phyloP scores from a whole-genome alignment of 2,329 filamentous ascomycete genomes.

The Ophiognomonia clavigignenti-juglandacearum region DNA sequence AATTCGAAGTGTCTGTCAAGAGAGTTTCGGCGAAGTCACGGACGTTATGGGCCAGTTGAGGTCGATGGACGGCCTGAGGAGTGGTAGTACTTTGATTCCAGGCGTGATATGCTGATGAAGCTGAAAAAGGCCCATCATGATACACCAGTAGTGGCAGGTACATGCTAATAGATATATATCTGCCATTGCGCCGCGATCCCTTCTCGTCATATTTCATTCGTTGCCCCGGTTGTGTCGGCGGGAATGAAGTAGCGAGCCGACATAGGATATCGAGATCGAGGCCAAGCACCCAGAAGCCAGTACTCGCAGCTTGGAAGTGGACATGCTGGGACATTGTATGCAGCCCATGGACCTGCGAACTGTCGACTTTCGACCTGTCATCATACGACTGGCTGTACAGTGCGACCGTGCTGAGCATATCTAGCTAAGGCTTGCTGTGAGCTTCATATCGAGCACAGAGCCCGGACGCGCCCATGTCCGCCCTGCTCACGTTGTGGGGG shows the following conservation, averaged over 20 bases:
- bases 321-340: constrained; percentile 10
- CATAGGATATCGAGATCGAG: no score
- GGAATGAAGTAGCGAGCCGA: not conserved
- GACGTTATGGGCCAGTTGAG: constrained; percentile 8
- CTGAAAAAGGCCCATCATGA: constrained; percentile 2
- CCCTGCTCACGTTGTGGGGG: no score
- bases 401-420: no score
- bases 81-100: not conserved
- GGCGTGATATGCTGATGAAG: constrained; percentile 13
- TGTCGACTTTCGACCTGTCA: constrained; percentile 15
- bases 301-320: not conserved
- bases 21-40: constrained; percentile 6
- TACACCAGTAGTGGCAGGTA: constrained; percentile 8
- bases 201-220: not conserved
- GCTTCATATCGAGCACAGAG: constrained; percentile 8
- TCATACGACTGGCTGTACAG: constrained; percentile 12
- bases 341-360: constrained; percentile 15
- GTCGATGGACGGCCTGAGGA: not conserved
- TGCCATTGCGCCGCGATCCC: constrained; percentile 2
- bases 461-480: no score
- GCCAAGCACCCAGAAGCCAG: no score
- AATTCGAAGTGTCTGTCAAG: not conserved
- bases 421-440: not conserved
- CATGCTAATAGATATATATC: constrained; percentile 16
- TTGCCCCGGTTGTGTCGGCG: constrained; percentile 12